These are phyloP conservation scores for Vickermania ingenoplastis DNA, from an alignment of 208 protist species.

Conservation along the genomic window DNA sequence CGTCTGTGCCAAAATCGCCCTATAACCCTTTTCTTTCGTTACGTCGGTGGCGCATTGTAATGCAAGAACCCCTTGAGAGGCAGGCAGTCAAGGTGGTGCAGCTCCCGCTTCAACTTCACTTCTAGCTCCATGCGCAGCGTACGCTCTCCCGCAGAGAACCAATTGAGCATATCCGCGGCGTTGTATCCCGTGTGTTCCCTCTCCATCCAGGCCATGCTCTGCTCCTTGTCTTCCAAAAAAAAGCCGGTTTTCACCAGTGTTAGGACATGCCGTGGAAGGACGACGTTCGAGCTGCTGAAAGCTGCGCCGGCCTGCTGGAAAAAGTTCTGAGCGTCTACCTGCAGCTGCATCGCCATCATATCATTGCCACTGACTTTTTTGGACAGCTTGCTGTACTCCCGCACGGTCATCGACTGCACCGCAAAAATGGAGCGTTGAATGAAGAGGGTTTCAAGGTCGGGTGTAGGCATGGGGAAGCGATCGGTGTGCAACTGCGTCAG, in stretches of 20 bases:
- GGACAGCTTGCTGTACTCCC: slow-evolving; percentile 64
- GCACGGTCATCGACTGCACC: slow-evolving; percentile 49
- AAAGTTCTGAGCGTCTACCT: slow-evolving; percentile 74
- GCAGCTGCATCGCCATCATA: slow-evolving; percentile 71
- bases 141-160: slow-evolving; percentile 52
- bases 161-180: slow-evolving; percentile 48
- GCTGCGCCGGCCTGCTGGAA: slow-evolving; percentile 47
- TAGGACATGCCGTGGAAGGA: slow-evolving; percentile 50
- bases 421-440: slow-evolving; percentile 60
- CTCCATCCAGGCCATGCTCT: slow-evolving; percentile 55
- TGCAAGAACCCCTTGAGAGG: slow-evolving; percentile 43
- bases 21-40: no score
- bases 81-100: slow-evolving; percentile 54
- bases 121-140: slow-evolving; percentile 46
- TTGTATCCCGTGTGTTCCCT: slow-evolving; percentile 42
- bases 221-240: slow-evolving; percentile 32
- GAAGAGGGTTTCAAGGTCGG: slow-evolving; percentile 50
- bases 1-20: no score
- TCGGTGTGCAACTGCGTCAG: slow-evolving; percentile 38
- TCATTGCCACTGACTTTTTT: slow-evolving; percentile 60
- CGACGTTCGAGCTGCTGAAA: slow-evolving; percentile 44
- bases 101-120: slow-evolving; percentile 33
- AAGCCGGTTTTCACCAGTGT: slow-evolving; percentile 68
- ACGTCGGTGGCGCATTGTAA: neutral
- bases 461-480: slow-evolving; percentile 49